phyloP scores from a whole-genome alignment of 495 filamentous ascomycete genomes.

The Saxophila tyrrhenica region DNA sequence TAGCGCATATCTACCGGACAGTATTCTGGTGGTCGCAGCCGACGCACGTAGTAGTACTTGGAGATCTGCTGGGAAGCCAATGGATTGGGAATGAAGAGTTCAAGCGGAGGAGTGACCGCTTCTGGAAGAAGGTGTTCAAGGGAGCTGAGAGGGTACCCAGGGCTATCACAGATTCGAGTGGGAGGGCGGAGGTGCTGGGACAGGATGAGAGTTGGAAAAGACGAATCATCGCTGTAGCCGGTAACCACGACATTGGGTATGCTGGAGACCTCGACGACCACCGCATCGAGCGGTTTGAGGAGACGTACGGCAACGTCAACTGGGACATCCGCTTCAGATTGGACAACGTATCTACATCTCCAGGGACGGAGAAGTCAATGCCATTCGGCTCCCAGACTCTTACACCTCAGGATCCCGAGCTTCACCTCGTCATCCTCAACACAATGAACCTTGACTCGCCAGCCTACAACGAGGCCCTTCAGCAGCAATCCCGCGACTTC shows the following conservation, averaged over 20 bases:
- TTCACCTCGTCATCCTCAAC: slow-evolving; percentile 80
- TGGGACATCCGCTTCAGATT: slow-evolving; percentile 72
- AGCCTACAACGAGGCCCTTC: slow-evolving; percentile 49
- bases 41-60: slow-evolving; percentile 80
- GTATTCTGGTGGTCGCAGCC: slow-evolving; percentile 69
- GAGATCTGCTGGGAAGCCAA: slow-evolving; percentile 90
- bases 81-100: slow-evolving; percentile 89
- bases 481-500: slow-evolving; percentile 62
- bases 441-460: slow-evolving; percentile 85
- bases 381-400: not conserved
- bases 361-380: not conserved
- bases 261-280: slow-evolving; percentile 70
- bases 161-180: slow-evolving; percentile 21
- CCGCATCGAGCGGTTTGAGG: slow-evolving; percentile 67
- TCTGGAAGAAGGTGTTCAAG: slow-evolving; percentile 71
- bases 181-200: slow-evolving; percentile 35
- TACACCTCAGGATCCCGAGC: slow-evolving; percentile 36
- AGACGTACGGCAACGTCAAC: slow-evolving; percentile 71
- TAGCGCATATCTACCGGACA: slow-evolving; percentile 85
- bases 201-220: slow-evolving; percentile 51
- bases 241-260: slow-evolving; percentile 95
- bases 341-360: not conserved
- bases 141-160: slow-evolving; percentile 49
- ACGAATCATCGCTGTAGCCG: slow-evolving; percentile 75
- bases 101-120: slow-evolving; percentile 52